Percentiles rank a stretch among this genome's conserved stretches.
Conservation (phyloP, 305 asterid species). For the Solanum chacoense region DNA sequence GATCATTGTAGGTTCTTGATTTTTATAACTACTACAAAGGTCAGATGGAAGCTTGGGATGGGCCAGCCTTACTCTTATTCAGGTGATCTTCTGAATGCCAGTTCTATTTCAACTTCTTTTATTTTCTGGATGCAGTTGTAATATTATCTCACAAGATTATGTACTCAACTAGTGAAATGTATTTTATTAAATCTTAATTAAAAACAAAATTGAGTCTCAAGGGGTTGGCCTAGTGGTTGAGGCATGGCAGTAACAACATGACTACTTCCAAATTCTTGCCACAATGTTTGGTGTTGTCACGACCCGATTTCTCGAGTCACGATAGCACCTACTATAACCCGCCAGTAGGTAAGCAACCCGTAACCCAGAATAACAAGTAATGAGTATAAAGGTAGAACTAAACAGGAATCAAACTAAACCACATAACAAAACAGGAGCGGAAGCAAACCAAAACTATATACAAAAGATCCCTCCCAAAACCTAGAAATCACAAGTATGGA, state of each 20-base stretch:
- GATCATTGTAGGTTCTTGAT: constrained; percentile 57
- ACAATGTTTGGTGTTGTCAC: neutral
- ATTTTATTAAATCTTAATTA: neutral
- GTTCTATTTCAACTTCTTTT: constrained; percentile 9
- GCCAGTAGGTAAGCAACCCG: neutral
- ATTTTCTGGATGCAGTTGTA: neutral
- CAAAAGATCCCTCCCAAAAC: neutral
- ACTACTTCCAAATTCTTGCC: neutral
- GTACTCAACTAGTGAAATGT: neutral
- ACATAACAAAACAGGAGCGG: neutral
- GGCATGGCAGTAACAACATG: neutral
- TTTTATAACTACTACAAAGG: constrained; percentile 98
- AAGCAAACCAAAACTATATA: neutral
- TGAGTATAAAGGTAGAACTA: neutral
- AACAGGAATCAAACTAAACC: neutral
- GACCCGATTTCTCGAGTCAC: neutral
- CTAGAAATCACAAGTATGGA: neutral
- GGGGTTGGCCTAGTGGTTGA: neutral
- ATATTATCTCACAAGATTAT: neutral
- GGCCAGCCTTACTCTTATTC: constrained; percentile 97
- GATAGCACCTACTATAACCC: neutral
- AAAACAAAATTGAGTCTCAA: neutral
- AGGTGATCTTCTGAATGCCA: constrained; percentile 45
- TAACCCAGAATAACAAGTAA: neutral
- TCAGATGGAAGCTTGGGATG: constrained; percentile 99